Conservation (phyloP, 129 eudicot species). For the Arctium minus region DNA sequence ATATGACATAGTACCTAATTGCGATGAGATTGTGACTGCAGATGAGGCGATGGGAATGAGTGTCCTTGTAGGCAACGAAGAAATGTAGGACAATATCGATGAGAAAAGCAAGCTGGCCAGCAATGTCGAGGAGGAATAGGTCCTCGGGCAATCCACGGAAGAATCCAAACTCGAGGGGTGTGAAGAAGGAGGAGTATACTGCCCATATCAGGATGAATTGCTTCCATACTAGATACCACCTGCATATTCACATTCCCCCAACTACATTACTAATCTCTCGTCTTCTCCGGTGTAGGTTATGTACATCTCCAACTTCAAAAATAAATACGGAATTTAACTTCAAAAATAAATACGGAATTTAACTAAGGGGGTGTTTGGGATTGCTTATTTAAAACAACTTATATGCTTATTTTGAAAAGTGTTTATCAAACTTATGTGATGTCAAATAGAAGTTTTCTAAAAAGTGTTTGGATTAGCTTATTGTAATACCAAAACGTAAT, state of each 20-base stretch:
- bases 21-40: constrained; percentile 49
- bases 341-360: too few relatives aligned
- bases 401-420: too few relatives aligned
- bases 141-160: constrained; percentile 66
- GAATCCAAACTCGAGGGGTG: constrained; percentile 72
- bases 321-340: too few relatives aligned
- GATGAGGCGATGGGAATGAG: constrained; percentile 43
- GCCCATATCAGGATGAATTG: constrained; percentile 74
- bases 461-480: too few relatives aligned
- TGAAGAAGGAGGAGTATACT: constrained; percentile 72
- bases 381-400: too few relatives aligned
- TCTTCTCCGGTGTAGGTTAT: too few relatives aligned
- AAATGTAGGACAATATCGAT: constrained; percentile 50
- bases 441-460: too few relatives aligned
- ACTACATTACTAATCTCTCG: neutral
- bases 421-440: too few relatives aligned
- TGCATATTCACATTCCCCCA: constrained; percentile 30
- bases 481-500: too few relatives aligned
- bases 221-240: constrained; percentile 57
- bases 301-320: neutral
- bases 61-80: constrained; percentile 52
- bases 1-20: constrained; percentile 24
- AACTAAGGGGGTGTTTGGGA: too few relatives aligned
- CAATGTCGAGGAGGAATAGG: constrained; percentile 66
- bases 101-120: constrained; percentile 65